phyloP scores from a whole-genome alignment of 2,329 filamentous ascomycete species.

The Fusarium sp. region DNA sequence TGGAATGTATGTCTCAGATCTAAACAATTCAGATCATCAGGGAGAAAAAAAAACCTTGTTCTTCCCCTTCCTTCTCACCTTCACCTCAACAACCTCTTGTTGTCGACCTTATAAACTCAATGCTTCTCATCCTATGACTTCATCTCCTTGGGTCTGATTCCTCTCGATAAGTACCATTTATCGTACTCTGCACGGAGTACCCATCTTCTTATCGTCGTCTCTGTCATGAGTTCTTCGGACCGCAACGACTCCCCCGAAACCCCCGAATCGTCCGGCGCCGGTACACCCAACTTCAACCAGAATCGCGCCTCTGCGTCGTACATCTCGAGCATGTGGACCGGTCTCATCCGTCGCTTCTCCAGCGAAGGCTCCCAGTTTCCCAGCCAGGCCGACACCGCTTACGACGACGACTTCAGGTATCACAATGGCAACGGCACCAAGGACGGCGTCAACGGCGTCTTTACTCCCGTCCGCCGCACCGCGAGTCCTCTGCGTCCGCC shows the following conservation, averaged over 20 bases:
- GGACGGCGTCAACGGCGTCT: slow-evolving; percentile 66
- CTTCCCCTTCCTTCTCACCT: not conserved
- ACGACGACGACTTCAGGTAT: slow-evolving; percentile 26
- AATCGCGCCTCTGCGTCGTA: slow-evolving; percentile 43
- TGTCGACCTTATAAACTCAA: not conserved
- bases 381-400: slow-evolving; percentile 43
- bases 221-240: slow-evolving; percentile 37
- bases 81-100: not conserved
- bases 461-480: slow-evolving; percentile 61
- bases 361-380: slow-evolving; percentile 53
- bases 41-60: not conserved
- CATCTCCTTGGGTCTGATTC: slow-evolving; percentile 4
- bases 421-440: slow-evolving; percentile 52
- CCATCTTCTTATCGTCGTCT: not conserved
- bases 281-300: slow-evolving; percentile 34
- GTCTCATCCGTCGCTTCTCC: slow-evolving; percentile 74
- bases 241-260: slow-evolving; percentile 37
- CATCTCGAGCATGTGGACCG: slow-evolving; percentile 60
- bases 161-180: not conserved
- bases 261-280: slow-evolving; percentile 38
- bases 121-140: slow-evolving; percentile 8
- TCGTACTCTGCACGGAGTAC: not conserved
- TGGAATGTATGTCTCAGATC: slow-evolving; percentile 24
- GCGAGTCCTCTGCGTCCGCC: slow-evolving; percentile 86
- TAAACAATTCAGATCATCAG: slow-evolving; percentile 11